Base-by-base conservation (phyloP, 1,284 basidiomycete species). In the Naganishia liquefaciens region DNA sequence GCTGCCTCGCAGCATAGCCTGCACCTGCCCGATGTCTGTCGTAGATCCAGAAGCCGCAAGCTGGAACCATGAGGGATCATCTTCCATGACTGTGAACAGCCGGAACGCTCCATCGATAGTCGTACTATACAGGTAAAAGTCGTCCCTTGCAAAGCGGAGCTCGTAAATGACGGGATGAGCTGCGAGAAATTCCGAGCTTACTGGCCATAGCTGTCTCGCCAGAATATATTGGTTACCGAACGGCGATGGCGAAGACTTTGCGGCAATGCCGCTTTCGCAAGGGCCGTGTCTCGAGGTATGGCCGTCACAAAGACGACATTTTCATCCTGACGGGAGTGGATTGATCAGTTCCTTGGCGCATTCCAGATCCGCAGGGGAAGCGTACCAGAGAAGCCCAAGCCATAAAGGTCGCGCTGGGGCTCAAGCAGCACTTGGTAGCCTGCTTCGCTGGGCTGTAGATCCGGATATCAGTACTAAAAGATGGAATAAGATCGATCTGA, bases 41-140 rank as follows among this genome's bases (percentile, higher is more conserved):
- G 86, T 87, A 65, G 73, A 76, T 19, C 55, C 65, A 27, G 69
- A 74, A 15, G 87, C 85, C 74, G 91, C 90, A 7, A 95, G 84
- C 74, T 94, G 91, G 57, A 96, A 84, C 74, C 87, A 85, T 70
- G 88, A 84, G 15, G 91, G 91, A 28, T 88, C 86, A 77, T 96
- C 93, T 27, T 96, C 80, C 21, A 96, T 89, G 4, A 92, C 89
- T 28, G 90, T 81, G 77, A 92, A 95, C 72, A 96, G 85, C 27
- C 92, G 87, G 37, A 94, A 68, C 37, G 77, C 75, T 0, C 72
- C 70, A 49, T 76, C 73, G 13, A 64, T 65, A 0, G 77, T 74
- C 54, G 75, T 74, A 5, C 74, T 74, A 62, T 76, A 79, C 5
- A 79, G 69, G 49, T 74, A 70, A 10, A 73, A 67, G 53, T 79